Evolutionary conservation across 176 grass and related monocot genomes (phyloP).

Genomic region (Bonia amplexicaulis): DNA sequence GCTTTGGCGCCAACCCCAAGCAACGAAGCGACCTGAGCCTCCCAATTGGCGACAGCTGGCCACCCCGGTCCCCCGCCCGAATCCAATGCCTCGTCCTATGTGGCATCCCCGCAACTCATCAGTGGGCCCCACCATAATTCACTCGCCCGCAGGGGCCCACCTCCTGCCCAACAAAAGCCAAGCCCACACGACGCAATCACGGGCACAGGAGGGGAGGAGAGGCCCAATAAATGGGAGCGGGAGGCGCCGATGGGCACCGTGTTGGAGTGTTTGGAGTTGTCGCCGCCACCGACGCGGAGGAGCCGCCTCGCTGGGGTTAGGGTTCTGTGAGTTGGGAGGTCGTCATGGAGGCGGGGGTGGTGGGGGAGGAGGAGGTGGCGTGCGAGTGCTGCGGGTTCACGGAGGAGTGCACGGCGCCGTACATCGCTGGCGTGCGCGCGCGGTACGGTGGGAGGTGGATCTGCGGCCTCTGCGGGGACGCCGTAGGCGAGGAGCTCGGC

Average conservation of each 20-base stretch:
- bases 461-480: constrained; percentile 77
- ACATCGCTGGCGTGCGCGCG: constrained; percentile 54
- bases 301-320: neutral
- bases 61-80: neutral
- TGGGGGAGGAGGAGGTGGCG: constrained; percentile 36
- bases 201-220: neutral
- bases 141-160: neutral
- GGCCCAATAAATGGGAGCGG: constrained; percentile 11
- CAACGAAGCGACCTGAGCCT: neutral
- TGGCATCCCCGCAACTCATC: neutral
- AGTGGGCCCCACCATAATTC: constrained; percentile 19
- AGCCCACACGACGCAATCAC: neutral
- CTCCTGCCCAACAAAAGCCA: neutral
- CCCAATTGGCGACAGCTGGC: constrained; percentile 42
- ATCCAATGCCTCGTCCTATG: constrained; percentile 18
- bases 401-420: constrained; percentile 80
- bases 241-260: neutral
- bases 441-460: constrained; percentile 65
- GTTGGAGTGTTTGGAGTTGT: neutral
- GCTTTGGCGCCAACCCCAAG: neutral
- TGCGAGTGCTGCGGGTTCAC: constrained; percentile 88
- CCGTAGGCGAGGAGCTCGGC: constrained; percentile 64
- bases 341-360: constrained; percentile 25
- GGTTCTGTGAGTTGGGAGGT: neutral
- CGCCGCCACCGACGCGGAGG: neutral